phyloP scores from a whole-genome alignment of 2,329 filamentous ascomycete species.

The Alternaria conjuncta region DNA sequence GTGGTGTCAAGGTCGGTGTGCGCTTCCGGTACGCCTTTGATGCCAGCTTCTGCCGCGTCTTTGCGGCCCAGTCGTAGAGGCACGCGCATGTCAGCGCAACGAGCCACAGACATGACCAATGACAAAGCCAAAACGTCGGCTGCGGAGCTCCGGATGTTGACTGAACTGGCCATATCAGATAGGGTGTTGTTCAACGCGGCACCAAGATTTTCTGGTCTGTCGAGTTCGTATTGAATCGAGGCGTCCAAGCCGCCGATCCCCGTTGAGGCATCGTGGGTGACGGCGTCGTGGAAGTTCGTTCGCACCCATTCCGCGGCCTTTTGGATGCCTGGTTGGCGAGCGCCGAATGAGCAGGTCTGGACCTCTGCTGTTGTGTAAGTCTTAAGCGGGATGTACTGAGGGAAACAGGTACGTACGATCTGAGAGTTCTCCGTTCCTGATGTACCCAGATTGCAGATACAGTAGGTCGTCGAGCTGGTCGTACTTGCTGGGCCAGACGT shows the following conservation, averaged over 20 bases:
- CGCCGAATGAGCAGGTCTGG: slow-evolving; percentile 21
- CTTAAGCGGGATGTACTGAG: neutral
- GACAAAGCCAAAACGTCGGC: slow-evolving; percentile 44
- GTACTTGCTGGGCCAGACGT: slow-evolving; percentile 17
- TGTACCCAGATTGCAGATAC: slow-evolving; percentile 6
- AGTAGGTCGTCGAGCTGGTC: slow-evolving; percentile 12
- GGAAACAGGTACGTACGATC: neutral
- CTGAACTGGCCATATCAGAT: slow-evolving; percentile 33
- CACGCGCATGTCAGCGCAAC: slow-evolving; percentile 38
- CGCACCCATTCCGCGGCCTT: slow-evolving; percentile 39
- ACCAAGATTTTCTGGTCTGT: slow-evolving; percentile 38
- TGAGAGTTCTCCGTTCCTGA: slow-evolving; percentile 2
- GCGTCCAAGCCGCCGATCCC: slow-evolving; percentile 45
- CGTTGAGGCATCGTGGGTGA: slow-evolving; percentile 34
- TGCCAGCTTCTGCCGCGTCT: slow-evolving; percentile 40
- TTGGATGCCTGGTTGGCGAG: slow-evolving; percentile 24
- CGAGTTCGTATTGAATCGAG: slow-evolving; percentile 43
- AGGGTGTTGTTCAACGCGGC: slow-evolving; percentile 44
- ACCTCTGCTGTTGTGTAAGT: slow-evolving; percentile 15
- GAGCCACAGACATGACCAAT: slow-evolving; percentile 36
- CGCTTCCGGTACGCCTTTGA: slow-evolving; percentile 41
- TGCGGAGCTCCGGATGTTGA: slow-evolving; percentile 27
- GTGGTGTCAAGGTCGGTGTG: slow-evolving; percentile 41
- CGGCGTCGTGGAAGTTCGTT: slow-evolving; percentile 46
- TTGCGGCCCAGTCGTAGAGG: slow-evolving; percentile 41